Percentiles rank a stretch among this genome's conserved stretches.
Conservation (phyloP, 768 basidiomycete genomes). For the Gelatoporia subvermispora region DNA sequence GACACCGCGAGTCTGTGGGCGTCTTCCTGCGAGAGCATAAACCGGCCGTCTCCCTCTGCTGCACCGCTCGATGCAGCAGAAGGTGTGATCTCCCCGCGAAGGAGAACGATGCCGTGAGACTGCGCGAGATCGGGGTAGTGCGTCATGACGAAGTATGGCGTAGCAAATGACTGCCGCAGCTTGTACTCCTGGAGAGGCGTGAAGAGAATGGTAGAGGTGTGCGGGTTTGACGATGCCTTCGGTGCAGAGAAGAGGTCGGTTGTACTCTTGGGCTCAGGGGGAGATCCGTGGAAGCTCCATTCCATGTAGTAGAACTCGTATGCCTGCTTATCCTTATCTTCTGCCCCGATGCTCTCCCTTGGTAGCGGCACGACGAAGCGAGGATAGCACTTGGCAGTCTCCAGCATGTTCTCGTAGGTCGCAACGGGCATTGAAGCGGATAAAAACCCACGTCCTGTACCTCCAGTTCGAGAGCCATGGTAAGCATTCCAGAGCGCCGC, state of each 20-base stretch:
- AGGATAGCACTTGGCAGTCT: conserved; percentile 60
- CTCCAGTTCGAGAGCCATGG: conserved; percentile 73
- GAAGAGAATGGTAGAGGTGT: conserved; percentile 76
- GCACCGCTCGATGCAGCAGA: conserved; percentile 43
- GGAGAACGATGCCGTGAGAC: conserved; percentile 76
- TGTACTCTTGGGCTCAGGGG: conserved; percentile 48
- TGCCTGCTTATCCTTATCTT: conserved; percentile 32
- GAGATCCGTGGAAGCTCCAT: conserved; percentile 81
- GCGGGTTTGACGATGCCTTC: conserved; percentile 36
- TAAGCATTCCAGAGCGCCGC: conserved; percentile 86
- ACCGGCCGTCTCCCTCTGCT: conserved; percentile 38
- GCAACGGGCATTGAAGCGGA: conserved; percentile 76
- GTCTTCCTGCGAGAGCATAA: conserved; percentile 70
- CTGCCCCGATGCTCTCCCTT: conserved; percentile 33
- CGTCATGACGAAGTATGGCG: conserved; percentile 86
- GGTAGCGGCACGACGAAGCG: conserved; percentile 81
- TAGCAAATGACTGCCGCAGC: conserved; percentile 74
- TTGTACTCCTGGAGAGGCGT: conserved; percentile 95
- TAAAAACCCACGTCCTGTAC: conserved; percentile 79
- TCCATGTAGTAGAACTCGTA: conserved; percentile 85
- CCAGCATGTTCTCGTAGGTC: conserved; percentile 68
- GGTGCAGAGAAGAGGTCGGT: conserved; percentile 41
- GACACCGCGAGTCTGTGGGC: conserved; percentile 79
- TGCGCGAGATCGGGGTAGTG: conserved; percentile 85
- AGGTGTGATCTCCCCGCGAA: conserved; percentile 89